Base-by-base conservation (phyloP, 1,284 basidiomycete species). In the Heliocybe sulcata region DNA sequence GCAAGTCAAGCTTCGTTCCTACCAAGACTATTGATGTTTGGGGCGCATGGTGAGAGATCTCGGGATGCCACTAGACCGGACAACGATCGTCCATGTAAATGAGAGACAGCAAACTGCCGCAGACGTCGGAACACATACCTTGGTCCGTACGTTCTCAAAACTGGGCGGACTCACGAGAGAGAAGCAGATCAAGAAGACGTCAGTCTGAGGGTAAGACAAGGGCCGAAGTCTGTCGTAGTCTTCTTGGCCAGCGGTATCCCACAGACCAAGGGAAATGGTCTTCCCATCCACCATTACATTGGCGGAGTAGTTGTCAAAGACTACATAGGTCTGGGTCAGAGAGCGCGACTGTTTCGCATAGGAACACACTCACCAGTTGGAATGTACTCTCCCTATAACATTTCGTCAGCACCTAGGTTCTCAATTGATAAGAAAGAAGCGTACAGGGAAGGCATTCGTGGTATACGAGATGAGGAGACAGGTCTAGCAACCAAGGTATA, bases 241-340 rank as follows among this genome's bases (percentile, higher is more conserved):
- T 72, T 98, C 95, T 75, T 98, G 95, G 64, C 95, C 95, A 52
- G 95, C 95, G n/a, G 95, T 98, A 82, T 98, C 94, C 95, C 94
- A 98, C 56, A 98, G 77, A 55, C 96, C 96, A 56, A 99, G 85
- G 56, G 92, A 94, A 65, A 99, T 96, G 50, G 97, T 97, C 80
- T 98, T 97, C 65, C 94, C 94, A 67, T 99, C 97, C 57, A 99
- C 95, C 85, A 97, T 95, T 59, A 99, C 95, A 76, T 94, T 91
- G 57, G 88, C 90, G 57, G 91, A 92, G 70, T 96, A 97, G 77
- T 97, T 96, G 76, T 96, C 93, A 67, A 96, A 95, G 51, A 94
- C 92, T 86, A 67, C 61, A 25, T 58, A 55, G 54, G 54, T 26
- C 12, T n/a, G 19, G 45, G 26, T 35, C 58, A 42, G 56, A 55